Evolutionary conservation across 768 basidiomycete species (phyloP).

Genomic region (Lactifluus subvellereus): DNA sequence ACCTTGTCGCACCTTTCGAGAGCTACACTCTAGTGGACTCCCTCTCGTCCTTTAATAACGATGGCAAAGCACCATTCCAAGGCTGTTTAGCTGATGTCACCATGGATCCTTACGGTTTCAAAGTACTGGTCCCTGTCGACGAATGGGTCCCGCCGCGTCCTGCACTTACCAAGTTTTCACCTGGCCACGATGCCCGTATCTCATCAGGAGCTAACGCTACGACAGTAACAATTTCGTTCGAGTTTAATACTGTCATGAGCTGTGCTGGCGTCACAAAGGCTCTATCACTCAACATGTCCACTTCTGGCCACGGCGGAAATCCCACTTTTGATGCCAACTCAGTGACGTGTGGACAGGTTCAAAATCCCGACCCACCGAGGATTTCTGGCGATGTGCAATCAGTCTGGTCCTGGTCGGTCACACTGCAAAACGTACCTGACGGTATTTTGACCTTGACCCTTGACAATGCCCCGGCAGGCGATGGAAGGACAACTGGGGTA

Average conservation of each 20-base stretch:
- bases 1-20: constrained; percentile 82
- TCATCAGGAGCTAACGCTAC: constrained; percentile 43
- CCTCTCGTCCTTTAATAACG: constrained; percentile 51
- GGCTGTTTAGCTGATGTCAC: constrained; percentile 68
- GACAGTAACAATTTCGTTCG: constrained; percentile 58
- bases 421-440: constrained; percentile 68
- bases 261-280: constrained; percentile 61
- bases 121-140: constrained; percentile 61
- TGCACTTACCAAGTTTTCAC: constrained; percentile 69
- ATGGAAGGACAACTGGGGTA: constrained; percentile 50
- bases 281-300: constrained; percentile 62
- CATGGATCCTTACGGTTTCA: constrained; percentile 74
- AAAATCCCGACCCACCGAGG: constrained; percentile 42
- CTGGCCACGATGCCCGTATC: constrained; percentile 83
- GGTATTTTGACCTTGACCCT: constrained; percentile 75
- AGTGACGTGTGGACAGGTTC: constrained; percentile 43
- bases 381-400: constrained; percentile 55
- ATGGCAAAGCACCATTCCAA: constrained; percentile 54
- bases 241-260: constrained; percentile 75
- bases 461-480: constrained; percentile 44
- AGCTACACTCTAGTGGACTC: constrained; percentile 65
- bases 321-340: constrained; percentile 48
- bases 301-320: constrained; percentile 51
- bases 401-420: constrained; percentile 68
- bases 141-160: constrained; percentile 72